These are phyloP conservation scores for Sporothrix pseudoabietina DNA, from an alignment of 2,329 filamentous ascomycete genomes.

Conservation along the genomic window DNA sequence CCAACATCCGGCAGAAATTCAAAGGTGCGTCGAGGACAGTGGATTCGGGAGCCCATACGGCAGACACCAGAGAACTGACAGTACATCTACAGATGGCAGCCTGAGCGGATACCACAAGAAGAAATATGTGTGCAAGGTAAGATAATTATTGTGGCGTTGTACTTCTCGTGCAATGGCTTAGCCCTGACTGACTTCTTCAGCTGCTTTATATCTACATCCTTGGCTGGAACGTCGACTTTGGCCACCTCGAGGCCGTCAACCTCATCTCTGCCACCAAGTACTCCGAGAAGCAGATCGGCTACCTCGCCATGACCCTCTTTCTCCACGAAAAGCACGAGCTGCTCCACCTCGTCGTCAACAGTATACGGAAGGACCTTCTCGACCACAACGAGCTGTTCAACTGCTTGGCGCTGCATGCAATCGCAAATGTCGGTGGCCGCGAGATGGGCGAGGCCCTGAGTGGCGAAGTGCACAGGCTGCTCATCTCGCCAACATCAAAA, in stretches of 20 bases:
- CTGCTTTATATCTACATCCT: slow-evolving; percentile 98
- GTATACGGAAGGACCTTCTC: slow-evolving; percentile 91
- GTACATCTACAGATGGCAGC: slow-evolving; percentile 64
- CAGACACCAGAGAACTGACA: slow-evolving; percentile 36
- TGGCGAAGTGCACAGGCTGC: slow-evolving; percentile 84
- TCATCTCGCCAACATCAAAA: slow-evolving; percentile 92
- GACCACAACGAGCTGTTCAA: slow-evolving; percentile 98
- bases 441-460: slow-evolving; percentile 97
- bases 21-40: slow-evolving; percentile 59
- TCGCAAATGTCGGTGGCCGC: slow-evolving; percentile 93
- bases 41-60: not conserved
- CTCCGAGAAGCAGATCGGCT: slow-evolving; percentile 99
- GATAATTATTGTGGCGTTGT: not conserved
- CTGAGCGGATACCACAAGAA: slow-evolving; percentile 98
- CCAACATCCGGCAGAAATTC: slow-evolving; percentile 98
- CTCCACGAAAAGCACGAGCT: slow-evolving; percentile 96
- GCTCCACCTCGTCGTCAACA: slow-evolving; percentile 94
- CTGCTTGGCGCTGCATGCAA: slow-evolving; percentile 92
- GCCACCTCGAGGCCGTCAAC: slow-evolving; percentile 96
- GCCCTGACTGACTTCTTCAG: slow-evolving; percentile 41
- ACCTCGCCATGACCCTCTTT: slow-evolving; percentile 95
- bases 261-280: slow-evolving; percentile 96
- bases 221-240: slow-evolving; percentile 98
- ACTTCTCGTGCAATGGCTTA: not conserved
- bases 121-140: slow-evolving; percentile 98